Percentiles rank a stretch among this genome's conserved stretches.
Evolutionary conservation across 139 green algal genomes (phyloP).

Genomic region (Micractinium sp.): DNA sequence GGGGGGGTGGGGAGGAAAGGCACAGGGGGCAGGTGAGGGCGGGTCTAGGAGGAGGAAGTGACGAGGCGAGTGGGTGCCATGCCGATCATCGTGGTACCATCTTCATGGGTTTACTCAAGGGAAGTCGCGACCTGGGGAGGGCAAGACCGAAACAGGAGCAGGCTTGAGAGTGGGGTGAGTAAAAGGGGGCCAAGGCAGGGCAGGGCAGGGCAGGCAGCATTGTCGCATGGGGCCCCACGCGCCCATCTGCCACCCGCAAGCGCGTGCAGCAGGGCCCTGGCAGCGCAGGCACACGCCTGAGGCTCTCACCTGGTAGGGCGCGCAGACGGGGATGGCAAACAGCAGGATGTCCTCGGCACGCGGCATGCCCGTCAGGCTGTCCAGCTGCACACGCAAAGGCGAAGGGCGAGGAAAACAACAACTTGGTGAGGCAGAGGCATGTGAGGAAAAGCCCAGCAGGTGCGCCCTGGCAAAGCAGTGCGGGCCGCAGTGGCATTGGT

Average conservation of each 20-base stretch:
- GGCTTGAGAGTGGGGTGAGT: background rate
- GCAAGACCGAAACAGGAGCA: background rate
- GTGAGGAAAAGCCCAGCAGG: background rate
- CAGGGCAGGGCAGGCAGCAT: background rate
- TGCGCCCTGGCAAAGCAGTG: background rate
- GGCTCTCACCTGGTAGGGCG: constrained; percentile 74
- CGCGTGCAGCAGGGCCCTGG: background rate
- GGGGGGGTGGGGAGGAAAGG: no score
- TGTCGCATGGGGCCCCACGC: background rate
- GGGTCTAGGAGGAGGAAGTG: no score
- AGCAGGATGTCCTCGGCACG: constrained; percentile 85
- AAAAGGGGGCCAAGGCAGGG: background rate
- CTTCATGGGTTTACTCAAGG: no score
- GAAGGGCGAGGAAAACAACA: no score
- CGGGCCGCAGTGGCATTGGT: no score
- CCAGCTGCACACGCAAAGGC: constrained; percentile 41
- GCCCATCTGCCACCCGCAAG: background rate
- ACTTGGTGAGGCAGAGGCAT: no score
- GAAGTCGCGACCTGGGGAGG: background rate
- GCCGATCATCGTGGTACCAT: no score
- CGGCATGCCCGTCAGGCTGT: constrained; percentile 82
- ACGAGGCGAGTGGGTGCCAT: no score
- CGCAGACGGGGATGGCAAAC: constrained; percentile 90
- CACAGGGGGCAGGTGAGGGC: no score
- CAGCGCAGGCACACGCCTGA: no score